Conservation (phyloP, 768 basidiomycete genomes). For the Boletus rex-veris region DNA sequence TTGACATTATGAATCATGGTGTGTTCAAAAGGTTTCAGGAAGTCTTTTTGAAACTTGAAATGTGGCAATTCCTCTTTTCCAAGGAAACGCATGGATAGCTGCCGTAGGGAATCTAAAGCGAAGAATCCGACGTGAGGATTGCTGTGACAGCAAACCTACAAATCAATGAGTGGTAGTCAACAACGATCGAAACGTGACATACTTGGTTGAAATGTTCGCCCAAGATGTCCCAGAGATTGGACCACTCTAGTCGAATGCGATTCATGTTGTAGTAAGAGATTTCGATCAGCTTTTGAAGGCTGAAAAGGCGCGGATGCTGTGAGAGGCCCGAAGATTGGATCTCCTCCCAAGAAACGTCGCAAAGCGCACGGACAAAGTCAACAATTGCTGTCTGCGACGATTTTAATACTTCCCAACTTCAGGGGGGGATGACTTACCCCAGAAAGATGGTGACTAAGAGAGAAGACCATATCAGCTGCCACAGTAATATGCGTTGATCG, state of each 20-base stretch:
- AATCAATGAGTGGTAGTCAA: conserved; percentile 9
- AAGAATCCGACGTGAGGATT: conserved; percentile 97
- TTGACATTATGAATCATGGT: conserved; percentile 97
- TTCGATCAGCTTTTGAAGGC: conserved; percentile 95
- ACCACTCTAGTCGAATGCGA: conserved; percentile 97
- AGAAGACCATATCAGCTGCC: conserved; percentile 99
- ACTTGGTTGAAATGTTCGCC: conserved; percentile 99
- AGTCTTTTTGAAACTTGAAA: conserved; percentile 99
- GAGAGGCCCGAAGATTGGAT: conserved; percentile 96
- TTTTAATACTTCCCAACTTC: conserved; percentile 7
- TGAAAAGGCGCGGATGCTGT: conserved; percentile 92
- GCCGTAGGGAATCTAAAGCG: conserved; percentile 92
- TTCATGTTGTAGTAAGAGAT: conserved; percentile 99
- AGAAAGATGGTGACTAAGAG: conserved; percentile 87
- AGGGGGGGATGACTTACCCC: conserved; percentile 59
- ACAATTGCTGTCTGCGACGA: conserved; percentile 82
- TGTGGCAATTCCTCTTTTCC: conserved; percentile 98
- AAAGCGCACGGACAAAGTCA: conserved; percentile 93
- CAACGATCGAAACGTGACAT: neutral
- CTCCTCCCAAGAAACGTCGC: conserved; percentile 98
- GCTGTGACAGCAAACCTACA: conserved; percentile 95
- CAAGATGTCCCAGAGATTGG: conserved; percentile 94
- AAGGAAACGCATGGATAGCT: conserved; percentile 96
- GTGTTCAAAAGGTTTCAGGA: conserved; percentile 95
- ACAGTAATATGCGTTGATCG: conserved; percentile 98